Base-by-base conservation (phyloP, 441 rosid species). In the Raphanus hybrid region DNA sequence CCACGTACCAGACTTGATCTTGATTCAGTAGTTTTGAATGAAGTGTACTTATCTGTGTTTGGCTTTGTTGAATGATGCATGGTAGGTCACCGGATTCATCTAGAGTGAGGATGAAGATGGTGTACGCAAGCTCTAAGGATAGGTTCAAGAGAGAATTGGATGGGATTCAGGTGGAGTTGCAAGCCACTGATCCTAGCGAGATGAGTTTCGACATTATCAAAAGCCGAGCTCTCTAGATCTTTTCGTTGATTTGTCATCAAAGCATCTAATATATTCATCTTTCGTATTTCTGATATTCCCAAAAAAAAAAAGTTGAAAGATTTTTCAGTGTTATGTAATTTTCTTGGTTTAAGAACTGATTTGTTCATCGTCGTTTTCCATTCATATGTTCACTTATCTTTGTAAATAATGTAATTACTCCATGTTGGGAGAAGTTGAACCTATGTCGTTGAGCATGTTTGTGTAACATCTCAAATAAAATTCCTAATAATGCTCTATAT, bases 171-270 rank as follows among this genome's bases (percentile, higher is more conserved):
- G 82, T 79, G 14, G 82, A 79, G 69, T 70, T 79, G 35, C 82
- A 79, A 79, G 82, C 82, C 45, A 79, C 82, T 45, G 82, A 79
- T 70, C 82, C 82, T 64, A 79, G 82, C 64, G 82, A 79, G 64
- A 79, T 79, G 82, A 79, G 79, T 37, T 70, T 79, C 4, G 79
- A 79, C 69, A 79, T 80, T 27, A 50, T 80, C 69, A 60, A 80
- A 75, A 70, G 79, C 70, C 73, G 80, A 70, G 82, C 76, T 65
- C 76, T 80, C 76, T 80, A 80, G 76, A 63, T 32, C 26, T 41
- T 43, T 26, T 23, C 14, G 1, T 59, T 70, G 12, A 43, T 6
- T 62, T 50, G 26, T 52, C 35, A 16, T 32, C 14, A 10, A 35
- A 52, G 11, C 6, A 52, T 50, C 35, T 26, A 71, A 20, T 45